phyloP scores from a whole-genome alignment of 2,329 filamentous ascomycete species.

The Phialophora chinensis region DNA sequence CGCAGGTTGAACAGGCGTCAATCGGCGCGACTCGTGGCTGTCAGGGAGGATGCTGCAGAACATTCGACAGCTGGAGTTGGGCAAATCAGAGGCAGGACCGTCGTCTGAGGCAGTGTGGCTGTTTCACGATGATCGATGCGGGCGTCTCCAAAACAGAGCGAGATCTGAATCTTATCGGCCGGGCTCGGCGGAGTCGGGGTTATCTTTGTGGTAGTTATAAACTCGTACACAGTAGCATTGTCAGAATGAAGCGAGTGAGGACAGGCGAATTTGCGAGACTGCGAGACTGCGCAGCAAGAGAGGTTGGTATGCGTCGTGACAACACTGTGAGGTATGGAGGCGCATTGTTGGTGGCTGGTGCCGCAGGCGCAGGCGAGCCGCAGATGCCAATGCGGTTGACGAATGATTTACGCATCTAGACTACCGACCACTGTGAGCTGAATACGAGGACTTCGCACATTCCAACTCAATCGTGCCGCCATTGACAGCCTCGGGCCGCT shows the following conservation, averaged over 20 bases:
- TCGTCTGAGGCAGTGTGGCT: slow-evolving; percentile 28
- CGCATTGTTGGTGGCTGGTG: background rate
- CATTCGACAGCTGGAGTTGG: slow-evolving; percentile 8
- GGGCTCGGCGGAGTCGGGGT: slow-evolving; percentile 7
- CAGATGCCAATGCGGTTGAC: background rate
- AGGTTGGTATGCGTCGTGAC: background rate
- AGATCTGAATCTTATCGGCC: slow-evolving; percentile 17
- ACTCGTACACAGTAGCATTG: slow-evolving; percentile 8
- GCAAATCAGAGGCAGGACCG: slow-evolving; percentile 22
- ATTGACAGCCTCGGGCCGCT: background rate
- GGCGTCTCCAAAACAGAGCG: slow-evolving; percentile 2
- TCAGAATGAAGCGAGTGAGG: slow-evolving; percentile 8
- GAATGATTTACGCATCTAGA: background rate
- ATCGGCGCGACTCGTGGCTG: slow-evolving; percentile 15
- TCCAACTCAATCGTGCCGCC: background rate
- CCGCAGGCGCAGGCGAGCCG: background rate
- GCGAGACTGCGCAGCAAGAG: background rate
- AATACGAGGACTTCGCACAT: background rate
- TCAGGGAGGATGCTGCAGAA: slow-evolving; percentile 3
- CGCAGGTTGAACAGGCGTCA: slow-evolving; percentile 20
- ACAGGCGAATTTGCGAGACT: background rate
- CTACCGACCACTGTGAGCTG: background rate
- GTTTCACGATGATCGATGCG: slow-evolving; percentile 27
- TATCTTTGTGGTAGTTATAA: slow-evolving; percentile 12
- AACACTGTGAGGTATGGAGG: background rate